These are phyloP conservation scores for Mesostigma viride DNA, from an alignment of 139 green algal genomes.

Conservation along the genomic window DNA sequence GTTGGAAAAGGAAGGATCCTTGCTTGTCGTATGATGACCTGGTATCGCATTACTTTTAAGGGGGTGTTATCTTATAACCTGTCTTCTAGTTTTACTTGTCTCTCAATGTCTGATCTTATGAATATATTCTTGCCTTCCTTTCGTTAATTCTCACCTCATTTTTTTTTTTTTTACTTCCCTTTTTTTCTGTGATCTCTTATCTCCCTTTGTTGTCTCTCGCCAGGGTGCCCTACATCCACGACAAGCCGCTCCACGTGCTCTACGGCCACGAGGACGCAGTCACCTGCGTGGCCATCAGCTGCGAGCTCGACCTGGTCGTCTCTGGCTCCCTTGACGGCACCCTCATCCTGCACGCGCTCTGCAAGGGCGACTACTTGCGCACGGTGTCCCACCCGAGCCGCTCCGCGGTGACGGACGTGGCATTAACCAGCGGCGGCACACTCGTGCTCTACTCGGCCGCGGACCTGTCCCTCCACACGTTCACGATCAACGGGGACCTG, in stretches of 20 bases:
- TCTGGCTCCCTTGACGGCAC: constrained; percentile 33
- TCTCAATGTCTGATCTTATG: too few relatives aligned
- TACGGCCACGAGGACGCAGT: constrained; percentile 48
- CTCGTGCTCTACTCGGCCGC: constrained; percentile 16
- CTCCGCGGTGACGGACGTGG: constrained; percentile 4
- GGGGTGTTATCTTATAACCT: too few relatives aligned
- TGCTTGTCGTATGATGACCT: too few relatives aligned
- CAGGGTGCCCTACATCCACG: neutral
- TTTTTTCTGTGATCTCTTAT: too few relatives aligned
- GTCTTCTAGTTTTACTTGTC: too few relatives aligned
- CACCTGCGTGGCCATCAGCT: constrained; percentile 37
- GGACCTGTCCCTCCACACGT: constrained; percentile 9
- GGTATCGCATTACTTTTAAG: too few relatives aligned
- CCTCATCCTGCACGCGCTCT: constrained; percentile 50
- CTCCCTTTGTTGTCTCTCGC: too few relatives aligned
- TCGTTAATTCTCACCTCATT: too few relatives aligned
- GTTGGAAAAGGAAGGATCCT: too few relatives aligned
- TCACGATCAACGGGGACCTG: constrained; percentile 7
- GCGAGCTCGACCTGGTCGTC: constrained; percentile 47
- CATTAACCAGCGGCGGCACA: neutral
- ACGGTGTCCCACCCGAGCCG: constrained; percentile 18
- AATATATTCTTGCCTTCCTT: too few relatives aligned
- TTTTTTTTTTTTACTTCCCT: too few relatives aligned
- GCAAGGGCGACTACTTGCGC: constrained; percentile 33
- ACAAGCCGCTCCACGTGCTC: constrained; percentile 38